phyloP scores from a whole-genome alignment of 371 early-diverging fungal genomes.

The Chytridium lagenaria region DNA sequence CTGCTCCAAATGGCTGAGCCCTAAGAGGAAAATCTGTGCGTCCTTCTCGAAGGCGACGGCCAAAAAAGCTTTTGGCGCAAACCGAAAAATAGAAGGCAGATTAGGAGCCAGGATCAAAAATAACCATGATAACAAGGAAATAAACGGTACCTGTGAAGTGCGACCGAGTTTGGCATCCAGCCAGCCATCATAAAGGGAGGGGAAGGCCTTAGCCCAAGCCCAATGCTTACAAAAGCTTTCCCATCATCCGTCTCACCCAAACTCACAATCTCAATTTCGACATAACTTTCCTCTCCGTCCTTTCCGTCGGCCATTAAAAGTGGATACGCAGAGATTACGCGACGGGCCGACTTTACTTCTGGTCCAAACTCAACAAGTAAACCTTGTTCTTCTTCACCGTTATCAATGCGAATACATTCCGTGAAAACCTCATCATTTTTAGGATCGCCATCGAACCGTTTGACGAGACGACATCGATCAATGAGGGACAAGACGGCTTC shows the following conservation, averaged over 20 bases:
- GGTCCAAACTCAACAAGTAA: constrained; percentile 5
- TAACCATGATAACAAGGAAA: background rate
- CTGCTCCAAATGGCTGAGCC: constrained; percentile 20
- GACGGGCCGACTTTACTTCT: background rate
- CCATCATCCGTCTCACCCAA: constrained; percentile 22
- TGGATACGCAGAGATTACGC: constrained; percentile 6
- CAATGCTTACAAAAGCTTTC: constrained; percentile 19
- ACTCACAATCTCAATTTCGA: constrained; percentile 21
- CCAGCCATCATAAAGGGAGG: constrained; percentile 36
- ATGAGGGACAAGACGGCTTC: background rate
- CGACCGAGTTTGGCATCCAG: constrained; percentile 25
- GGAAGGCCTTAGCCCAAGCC: constrained; percentile 22
- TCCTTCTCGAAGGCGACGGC: background rate
- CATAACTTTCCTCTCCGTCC: background rate
- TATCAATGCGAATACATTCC: background rate
- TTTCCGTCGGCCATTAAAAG: background rate
- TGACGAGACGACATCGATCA: background rate
- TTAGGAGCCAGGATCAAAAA: background rate
- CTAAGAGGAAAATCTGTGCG: constrained; percentile 4
- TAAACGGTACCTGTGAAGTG: constrained; percentile 20
- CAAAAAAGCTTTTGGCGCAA: constrained; percentile 6
- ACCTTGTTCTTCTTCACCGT: constrained; percentile 4
- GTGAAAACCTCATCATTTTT: background rate
- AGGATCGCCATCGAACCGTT: constrained; percentile 16
- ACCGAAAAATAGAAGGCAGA: background rate